These are phyloP conservation scores for Neurospora crassa DNA, from an alignment of 2,329 filamentous ascomycete species.

Conservation along the genomic window DNA sequence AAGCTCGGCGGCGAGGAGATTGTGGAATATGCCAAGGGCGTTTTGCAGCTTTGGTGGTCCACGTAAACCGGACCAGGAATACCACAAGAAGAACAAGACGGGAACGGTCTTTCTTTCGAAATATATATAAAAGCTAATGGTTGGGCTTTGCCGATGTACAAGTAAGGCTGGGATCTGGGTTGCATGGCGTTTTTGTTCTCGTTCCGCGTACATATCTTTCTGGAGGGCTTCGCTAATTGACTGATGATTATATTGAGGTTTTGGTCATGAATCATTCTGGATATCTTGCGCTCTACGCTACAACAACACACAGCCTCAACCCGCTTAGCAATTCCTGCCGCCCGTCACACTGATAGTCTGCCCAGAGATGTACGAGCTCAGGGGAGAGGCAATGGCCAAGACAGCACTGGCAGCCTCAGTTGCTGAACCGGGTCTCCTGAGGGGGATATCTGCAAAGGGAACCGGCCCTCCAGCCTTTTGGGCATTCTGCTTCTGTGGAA, in stretches of 20 bases:
- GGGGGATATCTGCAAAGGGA: conserved; percentile 61
- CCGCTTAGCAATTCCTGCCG: conserved; percentile 49
- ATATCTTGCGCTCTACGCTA: background rate
- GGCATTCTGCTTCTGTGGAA: conserved; percentile 48
- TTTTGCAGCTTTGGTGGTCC: conserved; percentile 57
- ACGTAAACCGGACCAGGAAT: conserved; percentile 9
- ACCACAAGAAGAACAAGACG: background rate
- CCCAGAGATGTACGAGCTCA: conserved; percentile 77
- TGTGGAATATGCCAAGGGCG: conserved; percentile 87
- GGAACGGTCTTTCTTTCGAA: background rate
- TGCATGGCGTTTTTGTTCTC: conserved; percentile 10
- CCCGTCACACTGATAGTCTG: conserved; percentile 85
- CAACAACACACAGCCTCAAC: background rate
- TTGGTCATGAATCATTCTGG: background rate
- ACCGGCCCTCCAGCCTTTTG: conserved; percentile 30
- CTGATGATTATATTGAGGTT: background rate
- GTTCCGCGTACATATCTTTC: background rate
- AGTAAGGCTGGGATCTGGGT: conserved; percentile 2
- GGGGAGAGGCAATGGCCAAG: conserved; percentile 68
- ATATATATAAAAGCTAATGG: conserved; percentile 5
- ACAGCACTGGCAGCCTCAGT: conserved; percentile 73
- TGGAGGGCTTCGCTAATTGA: background rate
- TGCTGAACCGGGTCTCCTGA: conserved; percentile 66
- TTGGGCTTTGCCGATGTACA: conserved; percentile 4
- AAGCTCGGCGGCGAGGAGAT: conserved; percentile 95